phyloP scores from a whole-genome alignment of 148 eudicot species.

The Rhododendron simsii region DNA sequence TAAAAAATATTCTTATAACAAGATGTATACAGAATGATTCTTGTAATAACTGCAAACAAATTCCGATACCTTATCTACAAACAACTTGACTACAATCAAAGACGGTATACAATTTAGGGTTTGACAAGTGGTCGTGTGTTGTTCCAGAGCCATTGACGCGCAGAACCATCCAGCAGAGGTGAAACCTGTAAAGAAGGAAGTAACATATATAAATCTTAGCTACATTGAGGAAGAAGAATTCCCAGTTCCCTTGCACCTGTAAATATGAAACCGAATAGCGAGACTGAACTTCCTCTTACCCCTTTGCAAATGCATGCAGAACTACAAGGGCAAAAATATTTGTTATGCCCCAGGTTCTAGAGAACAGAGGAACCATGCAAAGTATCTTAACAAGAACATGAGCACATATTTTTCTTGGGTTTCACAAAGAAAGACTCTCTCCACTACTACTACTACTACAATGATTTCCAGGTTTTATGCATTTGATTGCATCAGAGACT shows the following conservation, averaged over 20 bases:
- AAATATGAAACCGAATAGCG: not conserved
- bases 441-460: not conserved
- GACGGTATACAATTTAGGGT: slow-evolving; percentile 13
- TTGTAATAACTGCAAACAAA: not conserved
- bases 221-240: not conserved
- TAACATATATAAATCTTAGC: not conserved
- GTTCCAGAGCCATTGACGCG: slow-evolving; percentile 81
- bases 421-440: not conserved
- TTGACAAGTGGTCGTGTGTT: slow-evolving; percentile 66
- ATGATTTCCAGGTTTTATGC: not conserved
- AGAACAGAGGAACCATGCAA: not conserved
- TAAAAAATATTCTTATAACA: not conserved
- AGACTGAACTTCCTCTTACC: not conserved
- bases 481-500: not conserved
- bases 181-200: slow-evolving; percentile 50
- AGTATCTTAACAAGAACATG: not conserved
- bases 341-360: not conserved
- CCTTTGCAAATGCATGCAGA: not conserved
- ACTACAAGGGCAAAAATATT: not conserved
- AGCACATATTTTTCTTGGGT: not conserved
- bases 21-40: not conserved
- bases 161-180: slow-evolving; percentile 64
- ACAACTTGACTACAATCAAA: not conserved
- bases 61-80: not conserved
- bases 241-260: not conserved